Evolutionary conservation across 495 filamentous ascomycete species (phyloP).

Genomic region (Letharia columbiana): DNA sequence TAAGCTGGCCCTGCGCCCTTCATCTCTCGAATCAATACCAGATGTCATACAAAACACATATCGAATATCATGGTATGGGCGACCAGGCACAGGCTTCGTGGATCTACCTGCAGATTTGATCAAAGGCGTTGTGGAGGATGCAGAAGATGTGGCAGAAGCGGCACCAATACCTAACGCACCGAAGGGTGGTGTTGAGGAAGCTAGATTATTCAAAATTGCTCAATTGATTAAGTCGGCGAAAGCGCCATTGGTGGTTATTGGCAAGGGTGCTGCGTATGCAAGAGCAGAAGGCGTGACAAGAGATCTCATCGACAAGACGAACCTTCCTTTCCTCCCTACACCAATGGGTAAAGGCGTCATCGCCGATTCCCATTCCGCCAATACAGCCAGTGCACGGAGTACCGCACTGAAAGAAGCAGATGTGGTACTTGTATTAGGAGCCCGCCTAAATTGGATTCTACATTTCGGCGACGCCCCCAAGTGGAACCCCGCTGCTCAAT

Average conservation of each 20-base stretch:
- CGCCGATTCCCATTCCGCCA: conserved; percentile 47
- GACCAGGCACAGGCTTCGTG: conserved; percentile 50
- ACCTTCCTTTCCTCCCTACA: conserved; percentile 53
- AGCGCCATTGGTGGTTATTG: conserved; percentile 49
- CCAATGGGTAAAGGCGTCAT: conserved; percentile 59
- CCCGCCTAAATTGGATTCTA: conserved; percentile 57
- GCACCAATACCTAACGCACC: conserved; percentile 36
- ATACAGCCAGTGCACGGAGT: conserved; percentile 50
- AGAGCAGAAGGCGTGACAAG: conserved; percentile 42
- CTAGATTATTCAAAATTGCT: conserved; percentile 37
- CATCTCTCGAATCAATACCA: conserved; percentile 43
- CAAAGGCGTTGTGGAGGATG: conserved; percentile 32
- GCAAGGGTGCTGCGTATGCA: conserved; percentile 55
- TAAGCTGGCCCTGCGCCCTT: conserved; percentile 46
- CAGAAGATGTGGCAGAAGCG: conserved; percentile 11
- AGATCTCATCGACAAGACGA: conserved; percentile 40
- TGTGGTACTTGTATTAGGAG: conserved; percentile 52
- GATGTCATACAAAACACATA: conserved; percentile 47
- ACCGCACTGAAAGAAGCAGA: conserved; percentile 50
- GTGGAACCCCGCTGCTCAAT: conserved; percentile 43
- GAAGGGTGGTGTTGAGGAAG: conserved; percentile 36
- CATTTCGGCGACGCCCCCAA: conserved; percentile 54
- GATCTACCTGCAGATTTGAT: conserved; percentile 58
- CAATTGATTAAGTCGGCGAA: conserved; percentile 43
- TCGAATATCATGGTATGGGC: conserved; percentile 47